phyloP scores from a whole-genome alignment of 2,329 filamentous ascomycete species.

The Neodidymelliopsis sp. region DNA sequence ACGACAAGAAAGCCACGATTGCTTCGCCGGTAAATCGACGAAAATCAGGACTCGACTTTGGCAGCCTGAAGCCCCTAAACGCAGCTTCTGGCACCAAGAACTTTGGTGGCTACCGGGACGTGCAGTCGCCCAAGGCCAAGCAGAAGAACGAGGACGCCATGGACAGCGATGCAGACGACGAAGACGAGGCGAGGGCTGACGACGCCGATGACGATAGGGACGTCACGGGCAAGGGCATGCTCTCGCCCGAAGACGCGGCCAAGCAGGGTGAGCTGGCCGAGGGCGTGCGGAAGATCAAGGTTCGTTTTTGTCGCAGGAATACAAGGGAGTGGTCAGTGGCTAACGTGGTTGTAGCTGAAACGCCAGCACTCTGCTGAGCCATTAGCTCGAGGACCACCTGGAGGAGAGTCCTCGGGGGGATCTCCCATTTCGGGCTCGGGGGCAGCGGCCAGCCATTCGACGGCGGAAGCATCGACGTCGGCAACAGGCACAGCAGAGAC shows the following conservation, averaged over 20 bases:
- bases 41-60: constrained; percentile 84
- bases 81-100: constrained; percentile 81
- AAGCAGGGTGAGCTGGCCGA: constrained; percentile 79
- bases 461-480: constrained; percentile 34
- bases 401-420: constrained; percentile 32
- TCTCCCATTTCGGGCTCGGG: constrained; percentile 32
- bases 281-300: constrained; percentile 82
- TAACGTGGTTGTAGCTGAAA: constrained; percentile 68
- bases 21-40: constrained; percentile 74
- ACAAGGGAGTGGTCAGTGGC: not conserved
- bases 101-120: constrained; percentile 86
- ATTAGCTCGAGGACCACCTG: constrained; percentile 52
- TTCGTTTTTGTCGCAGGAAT: constrained; percentile 51
- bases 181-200: constrained; percentile 71
- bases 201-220: constrained; percentile 65
- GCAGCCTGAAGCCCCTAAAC: constrained; percentile 83
- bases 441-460: constrained; percentile 27
- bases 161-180: constrained; percentile 79
- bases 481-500: constrained; percentile 37
- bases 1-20: constrained; percentile 63
- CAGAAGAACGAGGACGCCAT: constrained; percentile 64
- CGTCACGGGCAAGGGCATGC: constrained; percentile 59
- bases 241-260: constrained; percentile 75
- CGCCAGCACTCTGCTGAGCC: constrained; percentile 79
- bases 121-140: constrained; percentile 61